A percentile compares a stretch with the other conserved stretches of the same genome.
Conservation (phyloP, 805 yeast genomes). For the Nakazawaea wickerhamii region DNA sequence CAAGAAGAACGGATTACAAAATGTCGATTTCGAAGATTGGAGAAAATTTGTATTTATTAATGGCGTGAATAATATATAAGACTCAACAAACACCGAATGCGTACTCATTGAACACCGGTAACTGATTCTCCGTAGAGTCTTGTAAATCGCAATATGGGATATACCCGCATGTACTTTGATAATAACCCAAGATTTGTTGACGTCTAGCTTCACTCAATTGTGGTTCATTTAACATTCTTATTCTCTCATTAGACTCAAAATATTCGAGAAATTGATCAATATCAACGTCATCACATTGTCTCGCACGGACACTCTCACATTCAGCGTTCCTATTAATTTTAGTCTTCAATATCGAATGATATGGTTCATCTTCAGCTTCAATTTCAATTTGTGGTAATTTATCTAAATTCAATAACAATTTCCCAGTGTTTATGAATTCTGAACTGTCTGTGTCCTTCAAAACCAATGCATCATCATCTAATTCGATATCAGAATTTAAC, state of each 20-base stretch:
- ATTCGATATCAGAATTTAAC: background rate
- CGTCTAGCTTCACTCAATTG: slow-evolving; percentile 23
- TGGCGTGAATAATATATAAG: background rate
- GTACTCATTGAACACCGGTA: background rate
- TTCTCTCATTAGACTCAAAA: slow-evolving; percentile 25
- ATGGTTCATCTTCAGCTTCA: background rate
- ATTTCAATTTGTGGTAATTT: background rate
- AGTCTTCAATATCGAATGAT: slow-evolving; percentile 28
- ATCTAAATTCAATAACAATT: background rate
- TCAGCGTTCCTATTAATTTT: slow-evolving; percentile 24
- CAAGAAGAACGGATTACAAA: background rate
- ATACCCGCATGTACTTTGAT: slow-evolving; percentile 7
- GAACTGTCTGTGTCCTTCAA: background rate
- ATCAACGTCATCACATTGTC: slow-evolving; percentile 26
- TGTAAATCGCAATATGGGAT: background rate
- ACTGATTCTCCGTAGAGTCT: background rate
- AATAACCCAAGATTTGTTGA: slow-evolving; percentile 26
- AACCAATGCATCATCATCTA: background rate
- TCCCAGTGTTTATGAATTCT: background rate
- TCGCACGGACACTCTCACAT: slow-evolving; percentile 24
- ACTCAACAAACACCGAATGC: background rate
- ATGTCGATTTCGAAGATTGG: slow-evolving; percentile 7
- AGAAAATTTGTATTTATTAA: slow-evolving; percentile 9
- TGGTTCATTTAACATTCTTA: slow-evolving; percentile 21
- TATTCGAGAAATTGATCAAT: slow-evolving; percentile 23